Evolutionary conservation across 345 rosid genomes (phyloP), one percentile per base, ranked within the genome.

Genomic region (Erysimum cheiranthoides): DNA sequence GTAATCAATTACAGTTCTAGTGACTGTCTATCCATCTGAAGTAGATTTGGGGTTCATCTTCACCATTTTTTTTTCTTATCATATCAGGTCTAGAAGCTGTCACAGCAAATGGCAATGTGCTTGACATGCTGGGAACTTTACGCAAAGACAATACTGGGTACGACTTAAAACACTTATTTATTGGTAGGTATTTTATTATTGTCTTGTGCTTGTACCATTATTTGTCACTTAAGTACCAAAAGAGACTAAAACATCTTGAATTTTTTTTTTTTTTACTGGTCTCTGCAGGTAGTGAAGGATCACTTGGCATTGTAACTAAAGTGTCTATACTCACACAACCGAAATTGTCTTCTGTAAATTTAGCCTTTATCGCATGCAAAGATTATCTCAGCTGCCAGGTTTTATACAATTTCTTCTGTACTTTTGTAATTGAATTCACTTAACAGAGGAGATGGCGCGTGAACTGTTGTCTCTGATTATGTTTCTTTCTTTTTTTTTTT

Each of bases 131-230:
- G 72, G 92, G 97, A 43, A 90, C 93, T 66, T 80, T 90, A 79
- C 92, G 97, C 45, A 95, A 95, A 84, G 97, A 95, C 82, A 95
- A 95, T 73, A 95, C 99, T 62, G 99, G 97, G 25, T 95, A 90
- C 56, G 93, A 92, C 84, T 81, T 95, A 80, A 95, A 95, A 88
- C 99, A 95, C 82, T 78, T 95, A 80, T 95, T 95, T 75, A 89
- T 92, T 72, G 97, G 99, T 90, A 83, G 30, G 77, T 70, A 34
- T 53, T n/a, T n/a, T 50, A 16, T 56, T 46, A 53, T 50, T 27
- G 12, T 10, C 27, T 13, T 34, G 14, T 60, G 47, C 54, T 39
- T 34, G 16, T 59, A 52, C 36, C 46, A 10, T 63, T 53, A 54
- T 59, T 73, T 73, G n/a, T 68, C 38, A 30, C 65, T 39, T 35